A percentile compares a stretch with the other conserved stretches of the same genome.
Conservation (phyloP, 23 red algal genomes). For the Porphyridium purpureum region DNA sequence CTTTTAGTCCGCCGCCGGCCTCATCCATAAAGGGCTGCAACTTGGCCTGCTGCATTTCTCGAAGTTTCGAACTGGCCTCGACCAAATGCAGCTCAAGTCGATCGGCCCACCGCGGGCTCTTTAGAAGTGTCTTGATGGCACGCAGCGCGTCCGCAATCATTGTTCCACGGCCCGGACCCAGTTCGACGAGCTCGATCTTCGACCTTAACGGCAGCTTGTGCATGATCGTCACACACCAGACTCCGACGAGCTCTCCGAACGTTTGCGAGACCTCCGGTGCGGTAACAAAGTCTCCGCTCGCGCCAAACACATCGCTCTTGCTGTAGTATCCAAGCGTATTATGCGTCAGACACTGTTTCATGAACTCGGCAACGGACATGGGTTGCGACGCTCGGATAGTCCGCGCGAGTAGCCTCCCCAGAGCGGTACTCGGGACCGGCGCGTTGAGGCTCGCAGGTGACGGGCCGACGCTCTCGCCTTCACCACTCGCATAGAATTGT, state of each 20-base stretch:
- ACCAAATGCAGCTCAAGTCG: slow-evolving; percentile 29
- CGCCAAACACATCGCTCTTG: slow-evolving; percentile 24
- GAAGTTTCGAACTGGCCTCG: slow-evolving; percentile 31
- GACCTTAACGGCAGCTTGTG: not conserved
- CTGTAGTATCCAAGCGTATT: slow-evolving; percentile 80
- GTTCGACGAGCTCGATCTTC: slow-evolving; percentile 34
- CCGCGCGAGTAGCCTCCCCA: no score
- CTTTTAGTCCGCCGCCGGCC: no score
- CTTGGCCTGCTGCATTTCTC: slow-evolving; percentile 20
- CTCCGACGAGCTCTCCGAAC: slow-evolving; percentile 64
- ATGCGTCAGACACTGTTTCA: slow-evolving; percentile 69
- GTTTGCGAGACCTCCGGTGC: slow-evolving; percentile 57
- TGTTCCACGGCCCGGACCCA: slow-evolving; percentile 70
- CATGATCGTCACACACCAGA: slow-evolving; percentile 25
- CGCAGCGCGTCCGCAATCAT: slow-evolving; percentile 18
- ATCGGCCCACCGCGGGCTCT: slow-evolving; percentile 1
- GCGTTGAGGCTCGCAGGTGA: no score
- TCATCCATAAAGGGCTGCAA: slow-evolving; percentile 4
- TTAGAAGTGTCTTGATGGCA: slow-evolving; percentile 13
- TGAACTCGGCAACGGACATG: slow-evolving; percentile 74
- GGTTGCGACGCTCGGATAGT: slow-evolving; percentile 47
- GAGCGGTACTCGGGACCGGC: no score
- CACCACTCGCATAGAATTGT: no score
- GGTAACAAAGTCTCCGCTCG: slow-evolving; percentile 79
- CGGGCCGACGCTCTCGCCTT: no score